Conservation (phyloP, 768 basidiomycete species). For the Lyophyllum semitale region DNA sequence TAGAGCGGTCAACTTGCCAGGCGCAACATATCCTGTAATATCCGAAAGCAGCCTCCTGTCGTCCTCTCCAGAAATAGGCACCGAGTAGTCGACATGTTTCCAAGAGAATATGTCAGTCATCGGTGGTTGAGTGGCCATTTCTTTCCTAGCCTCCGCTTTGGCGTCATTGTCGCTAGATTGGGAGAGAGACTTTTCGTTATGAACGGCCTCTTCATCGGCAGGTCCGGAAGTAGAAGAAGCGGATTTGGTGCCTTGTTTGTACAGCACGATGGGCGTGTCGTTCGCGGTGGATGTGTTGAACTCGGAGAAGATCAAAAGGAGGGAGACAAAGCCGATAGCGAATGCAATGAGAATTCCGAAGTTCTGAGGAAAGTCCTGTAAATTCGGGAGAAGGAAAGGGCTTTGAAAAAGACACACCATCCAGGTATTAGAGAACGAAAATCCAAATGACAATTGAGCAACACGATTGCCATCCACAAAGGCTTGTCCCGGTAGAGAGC, state of each 20-base stretch:
- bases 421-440: constrained; percentile 28
- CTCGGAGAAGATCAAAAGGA: constrained; percentile 64
- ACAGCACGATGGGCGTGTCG: constrained; percentile 51
- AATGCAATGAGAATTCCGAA: constrained; percentile 74
- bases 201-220: constrained; percentile 32
- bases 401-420: constrained; percentile 13
- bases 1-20: constrained; percentile 67
- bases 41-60: constrained; percentile 60
- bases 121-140: constrained; percentile 33
- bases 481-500: constrained; percentile 58
- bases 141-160: constrained; percentile 24
- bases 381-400: not conserved
- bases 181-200: constrained; percentile 29
- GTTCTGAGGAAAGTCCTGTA: constrained; percentile 38
- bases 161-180: constrained; percentile 7
- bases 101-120: constrained; percentile 67
- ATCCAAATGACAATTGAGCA: constrained; percentile 50
- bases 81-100: constrained; percentile 61
- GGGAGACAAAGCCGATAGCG: constrained; percentile 51
- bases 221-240: constrained; percentile 25
- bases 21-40: constrained; percentile 77
- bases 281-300: constrained; percentile 41
- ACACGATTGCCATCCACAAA: constrained; percentile 62
- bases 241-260: constrained; percentile 54
- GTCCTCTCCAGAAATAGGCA: constrained; percentile 47